Evolutionary conservation across 2,329 filamentous ascomycete species (phyloP).

Genomic region (Pseudogymnoascus sp.): DNA sequence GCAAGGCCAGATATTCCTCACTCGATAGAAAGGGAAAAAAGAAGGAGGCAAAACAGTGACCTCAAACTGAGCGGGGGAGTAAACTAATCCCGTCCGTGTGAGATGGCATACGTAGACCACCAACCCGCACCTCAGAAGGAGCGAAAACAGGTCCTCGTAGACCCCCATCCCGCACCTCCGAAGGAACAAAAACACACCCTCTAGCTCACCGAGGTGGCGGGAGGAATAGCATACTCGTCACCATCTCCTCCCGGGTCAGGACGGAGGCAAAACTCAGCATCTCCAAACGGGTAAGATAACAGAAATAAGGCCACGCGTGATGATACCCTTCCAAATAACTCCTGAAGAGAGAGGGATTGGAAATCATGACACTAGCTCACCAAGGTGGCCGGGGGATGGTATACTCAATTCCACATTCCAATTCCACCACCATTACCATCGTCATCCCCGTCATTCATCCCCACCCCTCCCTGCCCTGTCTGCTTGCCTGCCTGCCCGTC

Average conservation of each 20-base stretch:
- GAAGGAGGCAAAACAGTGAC: not conserved
- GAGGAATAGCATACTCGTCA: not conserved
- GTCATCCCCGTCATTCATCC: not conserved
- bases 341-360: not conserved
- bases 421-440: too few relatives aligned
- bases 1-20: not conserved
- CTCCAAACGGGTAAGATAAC: not conserved
- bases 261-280: too few relatives aligned
- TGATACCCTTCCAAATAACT: not conserved
- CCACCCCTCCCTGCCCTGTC: not conserved
- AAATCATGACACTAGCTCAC: not conserved
- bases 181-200: not conserved
- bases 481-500: not conserved
- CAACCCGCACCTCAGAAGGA: not conserved
- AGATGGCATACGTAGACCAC: not conserved
- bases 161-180: not conserved
- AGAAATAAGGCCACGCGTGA: not conserved
- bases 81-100: not conserved
- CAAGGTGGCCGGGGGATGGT: not conserved
- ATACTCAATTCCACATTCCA: too few relatives aligned
- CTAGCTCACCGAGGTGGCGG: not conserved
- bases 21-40: not conserved
- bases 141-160: not conserved
- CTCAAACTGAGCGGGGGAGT: not conserved
- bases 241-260: not conserved